phyloP scores from a whole-genome alignment of 2,329 filamentous ascomycete species.

The Botrytis sinoallii region DNA sequence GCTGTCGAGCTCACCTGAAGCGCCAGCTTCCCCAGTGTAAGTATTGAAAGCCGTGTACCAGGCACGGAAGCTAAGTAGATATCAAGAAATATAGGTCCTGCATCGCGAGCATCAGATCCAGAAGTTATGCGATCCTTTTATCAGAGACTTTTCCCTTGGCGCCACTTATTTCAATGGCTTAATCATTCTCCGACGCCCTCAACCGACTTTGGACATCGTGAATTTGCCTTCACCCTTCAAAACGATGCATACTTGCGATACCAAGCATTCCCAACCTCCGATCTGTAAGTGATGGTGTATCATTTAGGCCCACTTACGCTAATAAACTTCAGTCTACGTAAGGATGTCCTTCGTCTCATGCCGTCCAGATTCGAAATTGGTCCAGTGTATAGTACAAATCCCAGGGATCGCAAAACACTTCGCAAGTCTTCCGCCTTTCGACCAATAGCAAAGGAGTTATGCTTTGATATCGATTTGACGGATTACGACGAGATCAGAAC shows the following conservation, averaged over 20 bases:
- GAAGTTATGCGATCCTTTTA: conserved; percentile 93
- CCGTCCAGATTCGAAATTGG: conserved; percentile 97
- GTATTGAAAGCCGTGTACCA: conserved; percentile 22
- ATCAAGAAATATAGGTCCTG: conserved; percentile 38
- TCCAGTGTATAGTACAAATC: conserved; percentile 92
- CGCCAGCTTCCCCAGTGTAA: conserved; percentile 46
- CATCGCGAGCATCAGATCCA: conserved; percentile 61
- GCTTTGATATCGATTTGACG: conserved; percentile 99
- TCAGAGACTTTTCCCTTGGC: conserved; percentile 91
- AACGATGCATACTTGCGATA: conserved; percentile 93
- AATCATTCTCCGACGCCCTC: conserved; percentile 87
- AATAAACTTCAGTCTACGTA: conserved; percentile 62
- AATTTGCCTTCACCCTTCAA: conserved; percentile 93
- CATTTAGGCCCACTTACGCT: conserved; percentile 20
- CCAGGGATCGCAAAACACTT: conserved; percentile 85
- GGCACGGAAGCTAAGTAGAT: conserved; percentile 14
- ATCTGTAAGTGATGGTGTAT: conserved; percentile 47
- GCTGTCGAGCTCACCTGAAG: conserved; percentile 44
- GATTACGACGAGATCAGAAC: conserved; percentile 97
- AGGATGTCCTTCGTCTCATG: conserved; percentile 83
- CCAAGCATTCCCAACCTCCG: conserved; percentile 70
- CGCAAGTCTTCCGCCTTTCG: conserved; percentile 78
- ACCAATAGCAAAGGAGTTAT: conserved; percentile 87
- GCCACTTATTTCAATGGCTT: conserved; percentile 94
- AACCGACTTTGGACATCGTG: conserved; percentile 85